These are phyloP conservation scores for Aspergillus pseudoviridinutans DNA, from an alignment of 2,329 filamentous ascomycete species.

Conservation along the genomic window DNA sequence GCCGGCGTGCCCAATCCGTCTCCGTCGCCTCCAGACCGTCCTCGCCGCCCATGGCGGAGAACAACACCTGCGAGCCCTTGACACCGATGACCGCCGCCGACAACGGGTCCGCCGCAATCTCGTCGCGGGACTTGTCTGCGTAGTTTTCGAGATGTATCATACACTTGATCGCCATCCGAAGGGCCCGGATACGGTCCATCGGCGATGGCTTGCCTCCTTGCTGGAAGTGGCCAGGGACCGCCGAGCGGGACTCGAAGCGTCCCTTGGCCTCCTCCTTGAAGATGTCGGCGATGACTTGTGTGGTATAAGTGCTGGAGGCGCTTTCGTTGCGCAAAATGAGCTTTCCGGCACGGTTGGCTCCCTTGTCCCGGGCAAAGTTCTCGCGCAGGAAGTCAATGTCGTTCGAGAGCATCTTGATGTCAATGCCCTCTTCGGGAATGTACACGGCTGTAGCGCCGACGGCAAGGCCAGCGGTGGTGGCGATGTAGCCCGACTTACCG, in stretches of 20 bases:
- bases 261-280: conserved; percentile 90
- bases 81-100: conserved; percentile 86
- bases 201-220: conserved; percentile 89
- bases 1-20: conserved; percentile 88
- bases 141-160: conserved; percentile 85
- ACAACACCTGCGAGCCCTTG: conserved; percentile 83
- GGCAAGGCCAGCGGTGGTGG: conserved; percentile 83
- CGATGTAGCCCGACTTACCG: conserved; percentile 88
- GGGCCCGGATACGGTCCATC: conserved; percentile 92
- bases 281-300: conserved; percentile 90
- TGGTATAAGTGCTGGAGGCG: conserved; percentile 83
- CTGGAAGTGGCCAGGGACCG: conserved; percentile 90
- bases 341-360: conserved; percentile 84
- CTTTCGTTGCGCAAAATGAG: conserved; percentile 97
- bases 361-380: conserved; percentile 78
- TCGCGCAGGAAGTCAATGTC: conserved; percentile 88
- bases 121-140: conserved; percentile 60
- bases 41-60: conserved; percentile 64
- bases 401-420: conserved; percentile 82
- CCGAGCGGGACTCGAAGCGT: conserved; percentile 86
- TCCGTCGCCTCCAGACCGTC: conserved; percentile 72
- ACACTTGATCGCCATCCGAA: conserved; percentile 88
- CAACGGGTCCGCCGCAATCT: conserved; percentile 69
- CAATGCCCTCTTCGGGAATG: conserved; percentile 93
- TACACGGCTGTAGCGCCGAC: conserved; percentile 92